phyloP scores from a whole-genome alignment of 2,329 filamentous ascomycete genomes.

The Alternaria burnsii region DNA sequence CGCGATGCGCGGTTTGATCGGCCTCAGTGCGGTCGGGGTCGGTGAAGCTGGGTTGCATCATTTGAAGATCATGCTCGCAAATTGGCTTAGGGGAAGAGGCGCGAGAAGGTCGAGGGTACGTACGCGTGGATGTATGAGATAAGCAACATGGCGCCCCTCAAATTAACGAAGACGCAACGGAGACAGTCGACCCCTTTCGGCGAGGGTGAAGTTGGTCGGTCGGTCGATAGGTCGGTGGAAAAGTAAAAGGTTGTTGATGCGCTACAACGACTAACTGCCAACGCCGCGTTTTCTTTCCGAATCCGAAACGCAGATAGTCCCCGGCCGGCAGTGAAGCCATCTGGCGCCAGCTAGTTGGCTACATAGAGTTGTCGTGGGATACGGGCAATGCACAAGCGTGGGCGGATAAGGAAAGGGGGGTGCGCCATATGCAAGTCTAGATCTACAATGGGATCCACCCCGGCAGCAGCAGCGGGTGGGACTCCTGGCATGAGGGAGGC shows the following conservation, averaged over 20 bases:
- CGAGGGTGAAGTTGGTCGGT: background rate
- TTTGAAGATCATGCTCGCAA: slow-evolving; percentile 5
- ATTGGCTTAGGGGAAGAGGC: background rate
- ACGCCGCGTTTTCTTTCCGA: slow-evolving; percentile 4
- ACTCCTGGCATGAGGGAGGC: slow-evolving; percentile 11
- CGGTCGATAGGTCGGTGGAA: background rate
- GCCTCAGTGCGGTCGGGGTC: slow-evolving; percentile 10
- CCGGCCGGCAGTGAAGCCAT: background rate
- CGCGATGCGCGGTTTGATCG: slow-evolving; percentile 4
- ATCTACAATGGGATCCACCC: slow-evolving; percentile 10
- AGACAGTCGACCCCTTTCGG: background rate
- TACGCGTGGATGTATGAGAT: background rate
- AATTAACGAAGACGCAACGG: slow-evolving; percentile 1
- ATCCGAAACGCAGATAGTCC: background rate
- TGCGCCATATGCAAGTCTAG: slow-evolving; percentile 12
- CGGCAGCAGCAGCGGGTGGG: slow-evolving; percentile 6
- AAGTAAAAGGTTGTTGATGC: slow-evolving; percentile 3
- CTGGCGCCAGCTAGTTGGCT: slow-evolving; percentile 9
- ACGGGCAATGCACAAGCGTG: slow-evolving; percentile 6
- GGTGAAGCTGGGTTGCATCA: slow-evolving; percentile 5
- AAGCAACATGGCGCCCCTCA: background rate
- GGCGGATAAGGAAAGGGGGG: slow-evolving; percentile 23
- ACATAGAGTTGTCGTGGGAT: slow-evolving; percentile 1
- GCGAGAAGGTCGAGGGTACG: background rate
- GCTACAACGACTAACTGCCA: background rate